Evolutionary conservation across 257 asterid species (phyloP).

Genomic region (Coffea canephora): DNA sequence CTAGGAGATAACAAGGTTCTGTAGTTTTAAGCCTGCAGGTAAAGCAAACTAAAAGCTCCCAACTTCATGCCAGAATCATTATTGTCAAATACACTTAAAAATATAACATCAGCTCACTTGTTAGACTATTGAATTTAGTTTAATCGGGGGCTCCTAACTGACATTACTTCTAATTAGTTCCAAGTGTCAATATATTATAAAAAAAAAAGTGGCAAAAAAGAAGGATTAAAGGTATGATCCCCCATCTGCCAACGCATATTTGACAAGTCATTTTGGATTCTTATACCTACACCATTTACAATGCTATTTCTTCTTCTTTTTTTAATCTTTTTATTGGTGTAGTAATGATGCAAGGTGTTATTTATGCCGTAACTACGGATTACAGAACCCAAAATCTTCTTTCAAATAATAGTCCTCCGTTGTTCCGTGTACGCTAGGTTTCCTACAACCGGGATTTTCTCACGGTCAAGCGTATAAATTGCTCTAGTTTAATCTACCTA

Average conservation of each 20-base stretch:
- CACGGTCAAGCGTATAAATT: neutral
- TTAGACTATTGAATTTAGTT: neutral
- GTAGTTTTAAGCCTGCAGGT: neutral
- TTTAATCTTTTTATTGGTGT: too few species aligned
- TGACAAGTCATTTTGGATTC: conserved; percentile 14
- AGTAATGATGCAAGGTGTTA: too few species aligned
- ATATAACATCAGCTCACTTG: neutral
- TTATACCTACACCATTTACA: conserved; percentile 1
- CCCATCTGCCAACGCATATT: conserved; percentile 15
- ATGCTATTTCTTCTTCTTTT: neutral
- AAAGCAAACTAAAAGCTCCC: neutral
- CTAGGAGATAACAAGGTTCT: neutral
- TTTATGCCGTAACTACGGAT: neutral
- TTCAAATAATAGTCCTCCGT: neutral
- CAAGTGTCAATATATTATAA: neutral
- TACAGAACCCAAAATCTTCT: neutral
- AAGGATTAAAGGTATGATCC: conserved; percentile 14
- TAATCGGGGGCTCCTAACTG: neutral
- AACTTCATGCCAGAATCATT: conserved; percentile 1
- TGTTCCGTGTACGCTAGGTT: conserved; percentile 7
- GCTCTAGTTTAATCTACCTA: neutral
- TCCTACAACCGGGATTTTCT: neutral
- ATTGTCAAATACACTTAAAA: neutral
- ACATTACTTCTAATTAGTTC: neutral
- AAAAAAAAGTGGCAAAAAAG: neutral